Base-by-base conservation (phyloP, 2,329 filamentous ascomycete species). In the Botrytis sinoallii region DNA sequence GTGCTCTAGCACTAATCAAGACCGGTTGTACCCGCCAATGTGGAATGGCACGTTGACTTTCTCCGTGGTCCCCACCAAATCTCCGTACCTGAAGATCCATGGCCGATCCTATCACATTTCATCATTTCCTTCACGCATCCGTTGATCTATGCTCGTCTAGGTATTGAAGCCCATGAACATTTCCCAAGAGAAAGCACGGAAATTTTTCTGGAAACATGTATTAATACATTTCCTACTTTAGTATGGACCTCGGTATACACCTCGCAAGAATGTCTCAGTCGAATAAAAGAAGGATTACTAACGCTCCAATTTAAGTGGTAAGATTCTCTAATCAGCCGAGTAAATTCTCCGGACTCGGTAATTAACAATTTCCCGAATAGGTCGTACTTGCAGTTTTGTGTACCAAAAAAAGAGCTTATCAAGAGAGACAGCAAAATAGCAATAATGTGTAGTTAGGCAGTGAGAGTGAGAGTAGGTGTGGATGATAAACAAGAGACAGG, bases 221-320 rank as follows among this genome's bases (percentile, higher is more conserved):
- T 16, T 32, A 32, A 22, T 3, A 32, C 12, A 3, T n/a, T 57
- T 57, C 7, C n/a, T 42, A 40, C 35, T 9, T 29, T 16, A 35
- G 16, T 29, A 35, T 16, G 8, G 14, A 57, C 48, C 48, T 52
- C 48, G 48, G 18, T 22, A n/a, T n/a, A 40, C 65, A 38, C n/a
- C 9, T 42, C 66, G 48, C 18, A 44, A 57, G 35, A 18, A 68
- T 57, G 20, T 57, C 48, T 38, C 35, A 38, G 55, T 22, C 6
- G 2, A 22, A n/a, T 29, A 32, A 42, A 57, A 29, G 4, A 57
- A 42, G 35, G 25, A 55, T 42, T 16, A 10, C n/a, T 4, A 32
- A 68, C 20, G 29, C 66, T 29, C 66, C 66, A 42, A 59, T 69
- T 44, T 57, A 59, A 32, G 52, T 69, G 48, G 52, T 29, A n/a